These are phyloP conservation scores for Apiotrichum gamsii DNA, from an alignment of 1,284 basidiomycete species.

Conservation along the genomic window DNA sequence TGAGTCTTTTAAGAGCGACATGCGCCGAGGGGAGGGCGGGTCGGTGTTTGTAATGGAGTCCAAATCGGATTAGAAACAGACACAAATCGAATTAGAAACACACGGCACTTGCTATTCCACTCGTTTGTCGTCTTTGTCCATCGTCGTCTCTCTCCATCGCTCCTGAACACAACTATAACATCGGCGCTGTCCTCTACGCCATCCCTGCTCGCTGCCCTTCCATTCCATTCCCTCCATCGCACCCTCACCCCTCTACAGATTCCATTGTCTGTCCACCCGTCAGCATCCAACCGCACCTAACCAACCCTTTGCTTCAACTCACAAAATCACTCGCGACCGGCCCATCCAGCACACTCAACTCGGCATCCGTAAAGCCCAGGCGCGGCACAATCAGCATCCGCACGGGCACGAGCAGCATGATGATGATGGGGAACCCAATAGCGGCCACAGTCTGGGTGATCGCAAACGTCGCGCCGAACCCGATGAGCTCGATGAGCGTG, in stretches of 20 bases:
- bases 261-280: constrained; percentile 49
- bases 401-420: constrained; percentile 78
- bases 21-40: no score
- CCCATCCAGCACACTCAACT: constrained; percentile 78
- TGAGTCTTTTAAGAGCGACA: no score
- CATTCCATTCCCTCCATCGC: no score
- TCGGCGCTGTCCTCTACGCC: no score
- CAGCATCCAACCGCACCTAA: background rate
- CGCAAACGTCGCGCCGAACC: constrained; percentile 83
- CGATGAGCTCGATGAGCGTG: constrained; percentile 69
- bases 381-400: constrained; percentile 67
- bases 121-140: no score
- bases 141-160: no score
- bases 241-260: constrained; percentile 51
- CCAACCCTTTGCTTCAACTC: constrained; percentile 48
- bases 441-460: constrained; percentile 88
- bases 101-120: no score
- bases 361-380: constrained; percentile 70
- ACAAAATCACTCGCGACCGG: constrained; percentile 66
- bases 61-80: no score
- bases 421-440: constrained; percentile 87
- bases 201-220: no score
- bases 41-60: no score
- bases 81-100: no score
- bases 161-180: no score